Percentiles rank a stretch among this genome's conserved stretches.
Conservation (phyloP, 345 rosid genomes). For the Heritiera littoralis region DNA sequence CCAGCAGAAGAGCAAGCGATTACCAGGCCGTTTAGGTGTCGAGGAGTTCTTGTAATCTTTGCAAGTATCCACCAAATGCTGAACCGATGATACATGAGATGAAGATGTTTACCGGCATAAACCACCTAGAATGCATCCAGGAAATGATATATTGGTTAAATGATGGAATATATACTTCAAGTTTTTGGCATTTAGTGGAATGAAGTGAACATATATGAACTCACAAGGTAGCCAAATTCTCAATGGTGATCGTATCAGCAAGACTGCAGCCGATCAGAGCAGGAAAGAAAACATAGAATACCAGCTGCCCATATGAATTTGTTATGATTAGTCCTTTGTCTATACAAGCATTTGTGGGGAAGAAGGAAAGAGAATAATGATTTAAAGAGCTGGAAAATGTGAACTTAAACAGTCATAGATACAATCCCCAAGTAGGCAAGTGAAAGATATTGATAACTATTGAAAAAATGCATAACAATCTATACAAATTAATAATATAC, state of each 20-base stretch:
- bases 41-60: conserved; percentile 39
- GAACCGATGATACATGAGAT: conserved; percentile 39
- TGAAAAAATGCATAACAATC: not conserved
- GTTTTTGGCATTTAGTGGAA: not conserved
- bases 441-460: not conserved
- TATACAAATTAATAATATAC: too few relatives aligned
- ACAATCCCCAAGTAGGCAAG: not conserved
- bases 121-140: conserved; percentile 42
- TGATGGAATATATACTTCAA: not conserved
- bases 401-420: not conserved
- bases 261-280: conserved; percentile 33
- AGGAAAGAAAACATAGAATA: conserved; percentile 38
- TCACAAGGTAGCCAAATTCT: conserved; percentile 33
- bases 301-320: conserved; percentile 26
- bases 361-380: not conserved
- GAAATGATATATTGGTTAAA: not conserved
- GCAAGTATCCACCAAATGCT: conserved; percentile 42
- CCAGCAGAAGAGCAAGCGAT: conserved; percentile 58
- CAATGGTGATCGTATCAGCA: conserved; percentile 29
- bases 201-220: conserved; percentile 18
- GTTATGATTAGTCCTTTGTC: not conserved
- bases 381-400: not conserved
- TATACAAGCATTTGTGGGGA: not conserved
- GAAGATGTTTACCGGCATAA: conserved; percentile 53
- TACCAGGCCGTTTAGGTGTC: conserved; percentile 45